Evolutionary conservation across 2,329 filamentous ascomycete species (phyloP), one percentile per base, ranked within the genome.

Genomic region (Aspergillus neoniger): DNA sequence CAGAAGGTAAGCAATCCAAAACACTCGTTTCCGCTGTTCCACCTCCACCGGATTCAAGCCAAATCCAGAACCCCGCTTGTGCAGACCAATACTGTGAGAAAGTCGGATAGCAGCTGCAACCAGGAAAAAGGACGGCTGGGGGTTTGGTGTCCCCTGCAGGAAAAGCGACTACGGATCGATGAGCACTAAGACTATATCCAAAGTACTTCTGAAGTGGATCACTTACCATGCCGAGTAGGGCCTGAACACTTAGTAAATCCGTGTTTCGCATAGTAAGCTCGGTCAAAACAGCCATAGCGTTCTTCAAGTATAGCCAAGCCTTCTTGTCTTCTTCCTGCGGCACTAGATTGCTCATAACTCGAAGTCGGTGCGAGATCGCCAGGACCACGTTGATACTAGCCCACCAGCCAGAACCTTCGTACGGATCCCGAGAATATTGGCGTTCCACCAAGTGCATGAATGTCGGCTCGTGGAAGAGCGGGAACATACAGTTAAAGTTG

Each of bases 401-500:
- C 94, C 95, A 99, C 95, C 95, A 99, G 3, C 95, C 95, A 5
- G 92, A 96, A 28, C 94, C 93, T 73, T 96, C 89, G 67, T 97
- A 98, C 0, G 94, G 94, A 67, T 98, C 91, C 53, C 88, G 82
- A 0, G 92, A 96, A 76, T 98, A 99, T 74, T 98, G 94, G 67
- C 90, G 88, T 72, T 98, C 92, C 32, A 97, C 92, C 5, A 98
- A 82, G 72, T 97, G 93, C 92, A 98, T 98, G 73, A 99, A 99
- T 0, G 95, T 98, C 1, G 94, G 93, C 75, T 97, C 93, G 76
- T 99, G 95, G 72, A 96, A 99, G 4, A 99, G 82, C 5, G 95
- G 95, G 72, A 98, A 96, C 86, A 98, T 94, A 86, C 92, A 95
- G 80, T 99, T 99, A 83, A 99, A 98, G 78, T 97, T 97, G 71